Conservation (phyloP, 2,329 filamentous ascomycete genomes). For the Diaporthe caulivora region DNA sequence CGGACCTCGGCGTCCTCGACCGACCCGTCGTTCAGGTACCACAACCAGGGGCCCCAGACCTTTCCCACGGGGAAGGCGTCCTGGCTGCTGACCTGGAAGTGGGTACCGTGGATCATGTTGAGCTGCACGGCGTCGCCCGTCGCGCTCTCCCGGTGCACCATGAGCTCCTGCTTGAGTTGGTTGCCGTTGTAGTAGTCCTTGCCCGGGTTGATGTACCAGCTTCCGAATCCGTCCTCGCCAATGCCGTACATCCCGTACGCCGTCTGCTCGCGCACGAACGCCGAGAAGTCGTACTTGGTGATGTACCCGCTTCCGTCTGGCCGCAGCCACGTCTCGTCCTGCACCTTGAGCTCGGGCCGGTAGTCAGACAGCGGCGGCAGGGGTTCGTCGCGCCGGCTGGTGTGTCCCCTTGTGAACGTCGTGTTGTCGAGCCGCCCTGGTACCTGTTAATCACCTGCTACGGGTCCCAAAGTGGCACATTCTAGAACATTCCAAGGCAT, state of each 20-base stretch:
- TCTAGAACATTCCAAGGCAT: too few species aligned
- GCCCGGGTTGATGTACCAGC: conserved; percentile 63
- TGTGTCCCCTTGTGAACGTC: conserved; percentile 60
- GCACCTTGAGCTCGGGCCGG: conserved; percentile 58
- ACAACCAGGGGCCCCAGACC: conserved; percentile 58
- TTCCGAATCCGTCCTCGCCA: conserved; percentile 58
- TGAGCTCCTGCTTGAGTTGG: conserved; percentile 65
- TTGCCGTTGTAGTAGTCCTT: conserved; percentile 66
- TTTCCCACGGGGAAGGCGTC: conserved; percentile 54
- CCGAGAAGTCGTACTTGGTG: conserved; percentile 61
- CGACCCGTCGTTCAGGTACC: conserved; percentile 61
- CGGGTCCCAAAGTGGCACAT: too few species aligned
- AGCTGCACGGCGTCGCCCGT: conserved; percentile 65
- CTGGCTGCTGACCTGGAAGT: conserved; percentile 54
- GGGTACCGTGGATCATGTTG: conserved; percentile 67
- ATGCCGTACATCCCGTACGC: conserved; percentile 64
- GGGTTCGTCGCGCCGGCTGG: conserved; percentile 56
- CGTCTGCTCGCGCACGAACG: conserved; percentile 51
- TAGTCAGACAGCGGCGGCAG: conserved; percentile 59
- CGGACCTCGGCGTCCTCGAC: conserved; percentile 54
- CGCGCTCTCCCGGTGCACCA: conserved; percentile 62
- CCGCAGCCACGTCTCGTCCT: conserved; percentile 65
- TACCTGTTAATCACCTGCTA: too few species aligned
- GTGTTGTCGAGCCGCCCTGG: conserved; percentile 62
- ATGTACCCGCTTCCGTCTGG: conserved; percentile 60